Base-by-base conservation (phyloP, 2,329 filamentous ascomycete genomes). In the Dothideomycetidae sp. region DNA sequence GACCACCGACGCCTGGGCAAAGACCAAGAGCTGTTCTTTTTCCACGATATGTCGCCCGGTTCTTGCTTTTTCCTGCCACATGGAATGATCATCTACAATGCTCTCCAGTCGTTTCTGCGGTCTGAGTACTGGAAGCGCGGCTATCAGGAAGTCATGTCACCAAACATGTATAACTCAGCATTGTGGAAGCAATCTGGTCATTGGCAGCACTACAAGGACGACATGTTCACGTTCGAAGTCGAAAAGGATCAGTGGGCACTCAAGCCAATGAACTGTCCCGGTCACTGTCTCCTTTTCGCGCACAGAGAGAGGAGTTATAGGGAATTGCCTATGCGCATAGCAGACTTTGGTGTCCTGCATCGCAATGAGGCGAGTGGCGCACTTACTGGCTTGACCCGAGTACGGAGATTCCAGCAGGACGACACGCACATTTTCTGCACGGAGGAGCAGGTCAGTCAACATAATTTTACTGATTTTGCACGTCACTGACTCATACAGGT, bases 251-350 rank as follows among this genome's bases (percentile, higher is more conserved):
- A 76, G 47, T 85, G 78, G 66, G 85, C 77, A 11, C 64, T 96
- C 36, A 96, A 96, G 65, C 88, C 88, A 17, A 96, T 96, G 90
- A 96, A 96, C 65, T 98, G 90, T 62, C 90, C 90, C 3, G 85
- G 85, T 17, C 88, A 96, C 61, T 92, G 82, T 60, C 64, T 90
- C 47, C 79, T 94, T 52, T 93, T 93, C 58, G 74, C 71, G 34
- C 79, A 88, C 58, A 73, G 81, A 37, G 81, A 83, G 53, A 73
- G 83, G 51, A 90, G 80, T 59, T 93, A 96, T 60, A 71, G 81
- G 51, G 85, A 96, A 50, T 66, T 98, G 41, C 90, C 90, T 17
- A 78, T 92, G 62, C 73, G 90, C 53, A 81, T 93, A 62, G 88
- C 90, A 36, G 90, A 98, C 57, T 96, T 96, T 59, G 88, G 88